A percentile compares a stretch with the other conserved stretches of the same genome.
Conservation (phyloP, 2,329 filamentous ascomycete species). For the Hymenoscyphus albidus region DNA sequence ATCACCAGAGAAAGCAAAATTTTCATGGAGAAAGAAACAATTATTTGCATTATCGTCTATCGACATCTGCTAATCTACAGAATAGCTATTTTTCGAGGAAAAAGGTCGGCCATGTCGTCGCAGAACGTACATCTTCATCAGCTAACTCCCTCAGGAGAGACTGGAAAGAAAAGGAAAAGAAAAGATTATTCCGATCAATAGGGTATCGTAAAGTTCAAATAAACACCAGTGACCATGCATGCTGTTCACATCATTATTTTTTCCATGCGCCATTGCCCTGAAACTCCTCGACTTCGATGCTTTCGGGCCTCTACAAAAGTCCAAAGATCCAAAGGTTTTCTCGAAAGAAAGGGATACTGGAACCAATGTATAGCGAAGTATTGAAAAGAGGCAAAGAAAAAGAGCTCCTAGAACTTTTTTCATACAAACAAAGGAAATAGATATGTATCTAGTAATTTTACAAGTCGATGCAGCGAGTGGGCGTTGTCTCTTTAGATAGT, state of each 20-base stretch:
- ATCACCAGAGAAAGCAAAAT: not conserved
- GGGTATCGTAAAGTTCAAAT: not conserved
- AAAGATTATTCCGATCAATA: not conserved
- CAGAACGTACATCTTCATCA: not conserved
- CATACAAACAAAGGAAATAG: conserved; percentile 12
- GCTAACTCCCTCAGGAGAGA: not conserved
- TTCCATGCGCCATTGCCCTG: not conserved
- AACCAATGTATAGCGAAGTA: not conserved
- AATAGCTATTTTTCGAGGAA: not conserved
- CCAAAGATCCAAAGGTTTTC: not conserved
- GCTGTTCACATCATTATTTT: not conserved
- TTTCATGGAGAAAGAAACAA: not conserved
- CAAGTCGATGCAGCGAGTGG: conserved; percentile 20
- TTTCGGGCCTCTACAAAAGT: not conserved
- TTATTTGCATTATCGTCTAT: not conserved
- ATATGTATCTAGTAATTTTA: conserved; percentile 23
- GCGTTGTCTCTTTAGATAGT: conserved; percentile 21
- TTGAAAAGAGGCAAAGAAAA: not conserved
- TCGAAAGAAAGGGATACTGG: not conserved
- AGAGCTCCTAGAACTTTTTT: not conserved
- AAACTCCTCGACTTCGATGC: not conserved
- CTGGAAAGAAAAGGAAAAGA: not conserved
- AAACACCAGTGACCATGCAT: conserved; percentile 1
- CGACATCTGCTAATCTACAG: not conserved
- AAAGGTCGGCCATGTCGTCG: not conserved